A percentile compares a stretch with the other conserved stretches of the same genome.
Conservation (phyloP, 805 yeast genomes). For the Hanseniaspora valbyensis region DNA sequence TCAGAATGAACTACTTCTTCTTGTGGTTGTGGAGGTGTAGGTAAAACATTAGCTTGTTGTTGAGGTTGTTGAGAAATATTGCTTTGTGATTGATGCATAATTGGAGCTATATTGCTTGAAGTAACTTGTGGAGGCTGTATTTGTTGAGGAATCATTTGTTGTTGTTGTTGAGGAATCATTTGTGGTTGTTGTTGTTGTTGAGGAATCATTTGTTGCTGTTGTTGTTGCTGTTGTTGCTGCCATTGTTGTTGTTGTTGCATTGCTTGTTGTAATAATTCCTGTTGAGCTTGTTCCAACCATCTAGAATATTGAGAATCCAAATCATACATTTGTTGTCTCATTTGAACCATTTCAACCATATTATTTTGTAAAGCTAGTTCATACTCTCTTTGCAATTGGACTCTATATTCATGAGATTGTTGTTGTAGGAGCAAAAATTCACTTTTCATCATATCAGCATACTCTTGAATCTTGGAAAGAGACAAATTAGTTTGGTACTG, state of each 20-base stretch:
- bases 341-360: conserved; percentile 11
- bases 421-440: conserved; percentile 17
- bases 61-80: not conserved
- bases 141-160: not conserved
- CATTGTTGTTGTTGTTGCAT: conserved; percentile 17
- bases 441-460: conserved; percentile 12
- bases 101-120: too few species aligned
- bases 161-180: conserved; percentile 1
- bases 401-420: conserved; percentile 23
- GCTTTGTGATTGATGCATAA: not conserved
- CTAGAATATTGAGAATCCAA: conserved; percentile 12
- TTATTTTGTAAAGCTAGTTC: conserved; percentile 12
- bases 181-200: conserved; percentile 11
- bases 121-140: conserved; percentile 8
- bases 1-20: too few species aligned
- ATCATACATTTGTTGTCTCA: conserved; percentile 16
- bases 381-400: conserved; percentile 19
- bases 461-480: conserved; percentile 19
- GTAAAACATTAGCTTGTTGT: conserved; percentile 7
- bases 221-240: conserved; percentile 18
- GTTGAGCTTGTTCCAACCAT: conserved; percentile 18
- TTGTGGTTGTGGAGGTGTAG: conserved; percentile 14
- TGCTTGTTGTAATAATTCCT: conserved; percentile 18
- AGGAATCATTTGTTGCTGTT: conserved; percentile 14
- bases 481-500: conserved; percentile 21